Evolutionary conservation across 257 asterid species (phyloP).

Genomic region (Mitragyna speciosa): DNA sequence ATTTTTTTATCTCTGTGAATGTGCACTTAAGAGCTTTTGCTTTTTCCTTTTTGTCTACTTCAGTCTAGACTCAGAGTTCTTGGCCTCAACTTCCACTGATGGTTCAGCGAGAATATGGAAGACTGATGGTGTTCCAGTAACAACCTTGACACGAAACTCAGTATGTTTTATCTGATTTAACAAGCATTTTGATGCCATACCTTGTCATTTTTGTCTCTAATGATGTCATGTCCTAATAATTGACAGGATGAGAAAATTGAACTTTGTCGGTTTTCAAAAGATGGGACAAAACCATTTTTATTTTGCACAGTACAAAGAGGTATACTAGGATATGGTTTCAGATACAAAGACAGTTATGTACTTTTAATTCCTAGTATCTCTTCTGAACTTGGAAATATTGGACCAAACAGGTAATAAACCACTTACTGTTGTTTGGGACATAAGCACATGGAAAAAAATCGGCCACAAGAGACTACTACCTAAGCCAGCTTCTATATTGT

Average conservation of each 20-base stretch:
- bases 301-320: slow-evolving; percentile 84
- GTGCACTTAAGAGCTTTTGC: slow-evolving; percentile 18
- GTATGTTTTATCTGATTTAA: slow-evolving; percentile 46
- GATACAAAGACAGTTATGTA: not conserved
- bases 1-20: not conserved
- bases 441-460: slow-evolving; percentile 79
- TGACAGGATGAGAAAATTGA: slow-evolving; percentile 87
- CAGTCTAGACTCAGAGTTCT: slow-evolving; percentile 91
- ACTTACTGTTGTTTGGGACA: slow-evolving; percentile 85
- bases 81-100: slow-evolving; percentile 93
- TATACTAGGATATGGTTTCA: slow-evolving; percentile 20
- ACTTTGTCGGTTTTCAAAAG: slow-evolving; percentile 90
- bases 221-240: slow-evolving; percentile 19
- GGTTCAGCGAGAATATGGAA: slow-evolving; percentile 97
- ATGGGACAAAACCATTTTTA: slow-evolving; percentile 93
- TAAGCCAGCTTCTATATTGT: slow-evolving; percentile 79
- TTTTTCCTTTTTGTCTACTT: slow-evolving; percentile 25
- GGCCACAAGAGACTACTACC: slow-evolving; percentile 77
- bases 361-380: slow-evolving; percentile 7
- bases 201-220: slow-evolving; percentile 12
- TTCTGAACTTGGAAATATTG: slow-evolving; percentile 21
- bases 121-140: slow-evolving; percentile 81
- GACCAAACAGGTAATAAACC: slow-evolving; percentile 64
- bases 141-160: slow-evolving; percentile 64
- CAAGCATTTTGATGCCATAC: not conserved